Base-by-base conservation (phyloP, 345 rosid species). In the Adansonia digitata region DNA sequence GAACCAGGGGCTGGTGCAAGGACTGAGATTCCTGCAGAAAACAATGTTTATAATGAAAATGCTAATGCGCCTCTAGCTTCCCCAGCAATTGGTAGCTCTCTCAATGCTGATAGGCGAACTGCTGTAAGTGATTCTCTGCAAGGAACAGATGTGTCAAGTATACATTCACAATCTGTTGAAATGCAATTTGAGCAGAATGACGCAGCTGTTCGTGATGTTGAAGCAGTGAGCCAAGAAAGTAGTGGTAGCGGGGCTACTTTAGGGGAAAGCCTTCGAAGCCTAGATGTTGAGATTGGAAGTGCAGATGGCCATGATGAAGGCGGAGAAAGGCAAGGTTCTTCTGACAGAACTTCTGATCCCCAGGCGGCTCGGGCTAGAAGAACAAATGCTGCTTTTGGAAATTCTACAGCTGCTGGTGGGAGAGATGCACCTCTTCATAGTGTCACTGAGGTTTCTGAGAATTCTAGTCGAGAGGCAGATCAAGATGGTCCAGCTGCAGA, bases 281-380 rank as follows among this genome's bases (percentile, higher is more conserved):
- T 94, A 69, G 98, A 94, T 80, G 98, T 94, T 83, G 98, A 94
- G 79, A 94, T 94, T 46, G 98, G 98, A 77, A 94, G 98, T 83
- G 98, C 97, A 48, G 98, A 94, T 90, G 98, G 97, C 43, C 98
- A 90, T 82, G 98, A 92, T 74, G 98, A 94, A 80, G 94, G 93
- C 78, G 91, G 91, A 37, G 98, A 94, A 72, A 90, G 98, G 81
- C 94, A 88, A 80, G 89, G 92, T 78, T 75, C 88, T 42, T 81
- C 87, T 2, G 94, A 90, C 73, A 80, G 94, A 83, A 79, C 77
- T 67, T 72, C 83, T 73, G 92, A 92, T 71, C 84, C 83, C 55
- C 96, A 86, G 71, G 83, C 86, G 77, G 79, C 88, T 74, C 92
- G 97, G 26, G 60, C 81, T 39, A 92, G 97, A 83, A 89, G 98